Evolutionary conservation across 2,329 filamentous ascomycete species (phyloP), one percentile per base, ranked within the genome.

Genomic region (Exutisphaerella laricina): DNA sequence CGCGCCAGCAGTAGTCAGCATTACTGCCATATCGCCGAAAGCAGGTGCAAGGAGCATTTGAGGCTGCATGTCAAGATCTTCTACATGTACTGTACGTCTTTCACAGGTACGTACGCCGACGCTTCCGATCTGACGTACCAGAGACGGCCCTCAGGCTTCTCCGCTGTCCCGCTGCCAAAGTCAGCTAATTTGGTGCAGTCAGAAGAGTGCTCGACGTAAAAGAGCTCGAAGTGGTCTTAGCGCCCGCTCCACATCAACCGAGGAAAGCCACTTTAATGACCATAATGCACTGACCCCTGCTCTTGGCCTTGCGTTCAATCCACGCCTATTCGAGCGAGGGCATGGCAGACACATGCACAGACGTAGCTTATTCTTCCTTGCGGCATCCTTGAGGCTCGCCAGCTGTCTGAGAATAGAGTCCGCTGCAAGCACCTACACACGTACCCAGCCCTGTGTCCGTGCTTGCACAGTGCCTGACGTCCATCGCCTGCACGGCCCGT

Each of bases 381-480:
- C 36, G 36, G 36, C 36, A 23, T 30, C 36, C 23, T 26, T 20
- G 20, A 26, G 20, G 34, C 34, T 28, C 36, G 36, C 36, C 36
- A 21, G 13, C 26, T 23, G 36, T 28, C 36, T 50, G 45, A 35
- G 33, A 35, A 35, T 35, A 35, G 33, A 21, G 17, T 35, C 21
- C 33, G n/a, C n/a, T n/a, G n/a, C n/a, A n/a, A n/a, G n/a, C n/a
- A n/a, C n/a, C n/a, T n/a, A n/a, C 20, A 35, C 33, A 47, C 14
- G 33, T 21, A 44, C 43, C 50, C 41, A 40, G 41, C 48, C 50
- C 37, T 39, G 36, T 41, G 46, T 43, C 45, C 39, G 42, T 52
- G 53, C 50, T 41, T 43, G 42, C 45, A 42, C 46, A 38, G 42
- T 45, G 45, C 45, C 46, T 45, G 54, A 46, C 45, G 42, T 53